Conservation (phyloP, 2,329 filamentous ascomycete genomes). For the Ophiocordyceps unilateralis region DNA sequence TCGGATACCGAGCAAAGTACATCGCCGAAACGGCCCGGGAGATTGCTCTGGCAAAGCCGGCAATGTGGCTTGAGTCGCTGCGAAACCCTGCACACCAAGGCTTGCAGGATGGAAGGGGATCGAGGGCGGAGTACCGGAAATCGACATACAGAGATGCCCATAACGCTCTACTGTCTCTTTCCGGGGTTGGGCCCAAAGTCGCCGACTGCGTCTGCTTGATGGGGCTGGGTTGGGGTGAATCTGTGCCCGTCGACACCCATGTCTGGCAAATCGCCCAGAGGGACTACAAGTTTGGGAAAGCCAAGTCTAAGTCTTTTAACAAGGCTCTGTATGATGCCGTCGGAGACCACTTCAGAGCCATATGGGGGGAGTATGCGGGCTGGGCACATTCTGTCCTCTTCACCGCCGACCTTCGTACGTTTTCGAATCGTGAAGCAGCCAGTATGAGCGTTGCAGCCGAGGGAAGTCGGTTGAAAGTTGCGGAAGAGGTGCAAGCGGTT, state of each 20-base stretch:
- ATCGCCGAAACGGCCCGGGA: conserved; percentile 71
- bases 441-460: conserved; percentile 11
- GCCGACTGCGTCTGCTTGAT: conserved; percentile 94
- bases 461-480: conserved; percentile 9
- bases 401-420: conserved; percentile 76
- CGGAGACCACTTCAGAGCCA: conserved; percentile 68
- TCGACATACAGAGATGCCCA: conserved; percentile 67
- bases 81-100: conserved; percentile 57
- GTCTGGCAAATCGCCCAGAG: conserved; percentile 97
- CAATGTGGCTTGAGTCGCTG: conserved; percentile 60
- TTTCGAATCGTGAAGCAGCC: conserved; percentile 42
- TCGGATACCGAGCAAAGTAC: conserved; percentile 90
- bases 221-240: conserved; percentile 89
- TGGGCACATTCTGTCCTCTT: conserved; percentile 98
- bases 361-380: conserved; percentile 88
- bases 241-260: conserved; percentile 92
- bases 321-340: conserved; percentile 81
- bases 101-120: conserved; percentile 20
- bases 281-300: conserved; percentile 85
- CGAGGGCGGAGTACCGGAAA: conserved; percentile 7
- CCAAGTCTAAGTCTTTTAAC: conserved; percentile 69
- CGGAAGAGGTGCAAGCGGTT: conserved; percentile 6
- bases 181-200: conserved; percentile 91
- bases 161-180: conserved; percentile 56
- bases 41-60: conserved; percentile 47